These are phyloP conservation scores for Persicaria maculosa DNA, from an alignment of 148 eudicot species.

Conservation along the genomic window DNA sequence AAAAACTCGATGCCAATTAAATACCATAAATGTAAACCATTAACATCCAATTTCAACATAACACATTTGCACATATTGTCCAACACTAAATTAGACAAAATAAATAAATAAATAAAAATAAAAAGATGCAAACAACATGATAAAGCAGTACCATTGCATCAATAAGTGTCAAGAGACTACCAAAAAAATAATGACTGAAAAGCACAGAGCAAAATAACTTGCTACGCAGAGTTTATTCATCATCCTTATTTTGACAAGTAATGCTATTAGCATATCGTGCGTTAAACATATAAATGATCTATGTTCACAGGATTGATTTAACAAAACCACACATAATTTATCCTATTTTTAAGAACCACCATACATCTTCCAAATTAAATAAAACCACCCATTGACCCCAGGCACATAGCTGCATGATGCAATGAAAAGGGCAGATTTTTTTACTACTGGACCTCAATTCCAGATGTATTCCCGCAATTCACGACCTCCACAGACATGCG, in stretches of 20 bases:
- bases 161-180: background rate
- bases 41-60: background rate
- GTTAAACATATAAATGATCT: background rate
- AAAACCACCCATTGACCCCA: background rate
- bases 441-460: background rate
- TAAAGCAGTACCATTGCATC: background rate
- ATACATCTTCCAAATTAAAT: background rate
- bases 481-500: background rate
- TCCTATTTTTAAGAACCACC: background rate
- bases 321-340: background rate
- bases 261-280: background rate
- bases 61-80: background rate
- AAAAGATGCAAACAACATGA: background rate
- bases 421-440: background rate
- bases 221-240: background rate
- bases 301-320: background rate
- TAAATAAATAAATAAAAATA: background rate
- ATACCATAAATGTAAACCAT: background rate
- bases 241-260: background rate
- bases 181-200: background rate
- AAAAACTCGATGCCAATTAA: background rate
- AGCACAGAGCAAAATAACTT: background rate
- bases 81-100: background rate
- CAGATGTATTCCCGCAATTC: background rate
- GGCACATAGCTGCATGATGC: background rate